Evolutionary conservation across 495 filamentous ascomycete genomes (phyloP).

Genomic region (Neurospora sp.): DNA sequence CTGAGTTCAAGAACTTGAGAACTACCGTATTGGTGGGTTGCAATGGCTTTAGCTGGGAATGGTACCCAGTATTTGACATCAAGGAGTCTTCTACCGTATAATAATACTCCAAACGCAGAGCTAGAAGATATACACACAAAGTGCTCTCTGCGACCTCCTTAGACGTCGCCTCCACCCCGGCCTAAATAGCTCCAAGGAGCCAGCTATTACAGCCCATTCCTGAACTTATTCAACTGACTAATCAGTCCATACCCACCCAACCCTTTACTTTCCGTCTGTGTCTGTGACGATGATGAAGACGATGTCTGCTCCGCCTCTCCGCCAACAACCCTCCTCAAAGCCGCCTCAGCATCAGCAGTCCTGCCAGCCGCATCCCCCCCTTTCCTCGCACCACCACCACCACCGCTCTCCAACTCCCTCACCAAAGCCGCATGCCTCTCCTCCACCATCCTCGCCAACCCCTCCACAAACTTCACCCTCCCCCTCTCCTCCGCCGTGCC

Average conservation of each 20-base stretch:
- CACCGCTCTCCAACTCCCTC: conserved; percentile 31
- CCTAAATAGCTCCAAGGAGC: neutral
- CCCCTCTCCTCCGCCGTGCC: conserved; percentile 90
- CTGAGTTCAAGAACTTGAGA: neutral
- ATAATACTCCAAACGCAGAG: neutral
- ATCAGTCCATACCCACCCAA: conserved; percentile 65
- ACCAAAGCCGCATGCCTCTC: conserved; percentile 47
- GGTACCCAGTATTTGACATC: neutral
- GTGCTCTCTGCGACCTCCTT: neutral
- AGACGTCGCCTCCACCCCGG: neutral
- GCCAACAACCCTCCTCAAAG: neutral
- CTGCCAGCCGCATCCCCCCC: neutral
- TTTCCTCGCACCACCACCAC: conserved; percentile 9
- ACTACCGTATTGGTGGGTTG: neutral
- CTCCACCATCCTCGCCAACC: conserved; percentile 53
- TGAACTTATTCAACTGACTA: conserved; percentile 67
- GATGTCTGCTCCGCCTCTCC: conserved; percentile 12
- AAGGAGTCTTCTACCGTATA: neutral
- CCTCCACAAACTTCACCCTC: conserved; percentile 69
- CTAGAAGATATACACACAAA: neutral
- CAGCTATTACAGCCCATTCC: conserved; percentile 57
- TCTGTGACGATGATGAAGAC: neutral
- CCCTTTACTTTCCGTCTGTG: conserved; percentile 22
- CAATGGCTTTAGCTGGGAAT: neutral
- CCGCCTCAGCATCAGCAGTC: conserved; percentile 3